Evolutionary conservation across 2,329 filamentous ascomycete species (phyloP).

Genomic region (Cladophialophora carrionii): DNA sequence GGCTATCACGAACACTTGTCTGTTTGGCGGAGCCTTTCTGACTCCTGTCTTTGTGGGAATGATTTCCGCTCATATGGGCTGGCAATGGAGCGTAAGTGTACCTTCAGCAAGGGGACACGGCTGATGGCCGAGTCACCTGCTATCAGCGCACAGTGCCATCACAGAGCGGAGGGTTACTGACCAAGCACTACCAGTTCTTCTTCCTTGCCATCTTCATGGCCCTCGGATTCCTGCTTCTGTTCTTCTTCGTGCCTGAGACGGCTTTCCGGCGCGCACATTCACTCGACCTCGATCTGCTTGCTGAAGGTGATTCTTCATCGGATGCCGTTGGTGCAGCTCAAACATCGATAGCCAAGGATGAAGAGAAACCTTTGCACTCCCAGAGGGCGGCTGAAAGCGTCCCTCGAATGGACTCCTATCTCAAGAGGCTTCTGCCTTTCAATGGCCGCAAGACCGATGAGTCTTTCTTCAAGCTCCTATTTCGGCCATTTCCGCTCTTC

Average conservation of each 20-base stretch:
- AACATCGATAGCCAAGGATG: constrained; percentile 8
- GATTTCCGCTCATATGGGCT: constrained; percentile 34
- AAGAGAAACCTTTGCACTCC: constrained; percentile 28
- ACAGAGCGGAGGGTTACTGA: neutral
- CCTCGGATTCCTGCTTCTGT: constrained; percentile 68
- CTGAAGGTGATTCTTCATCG: constrained; percentile 27
- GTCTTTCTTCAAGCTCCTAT: constrained; percentile 65
- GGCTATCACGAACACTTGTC: constrained; percentile 74
- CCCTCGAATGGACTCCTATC: constrained; percentile 58
- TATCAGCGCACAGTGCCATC: neutral
- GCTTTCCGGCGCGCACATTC: constrained; percentile 69
- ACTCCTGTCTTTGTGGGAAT: constrained; percentile 81
- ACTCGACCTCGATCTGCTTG: constrained; percentile 64
- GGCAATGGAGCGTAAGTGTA: constrained; percentile 46
- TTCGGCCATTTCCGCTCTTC: constrained; percentile 80
- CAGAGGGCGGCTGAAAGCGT: constrained; percentile 17
- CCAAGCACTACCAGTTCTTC: constrained; percentile 61
- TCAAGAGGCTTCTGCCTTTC: constrained; percentile 68
- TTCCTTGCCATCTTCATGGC: constrained; percentile 83
- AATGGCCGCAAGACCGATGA: constrained; percentile 82
- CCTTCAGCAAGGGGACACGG: neutral
- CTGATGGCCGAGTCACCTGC: neutral
- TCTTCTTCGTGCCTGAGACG: constrained; percentile 84
- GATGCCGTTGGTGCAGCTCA: constrained; percentile 17
- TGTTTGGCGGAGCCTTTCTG: constrained; percentile 72